These are phyloP conservation scores for Gossypium australe DNA, from an alignment of 345 rosid genomes.

Conservation along the genomic window DNA sequence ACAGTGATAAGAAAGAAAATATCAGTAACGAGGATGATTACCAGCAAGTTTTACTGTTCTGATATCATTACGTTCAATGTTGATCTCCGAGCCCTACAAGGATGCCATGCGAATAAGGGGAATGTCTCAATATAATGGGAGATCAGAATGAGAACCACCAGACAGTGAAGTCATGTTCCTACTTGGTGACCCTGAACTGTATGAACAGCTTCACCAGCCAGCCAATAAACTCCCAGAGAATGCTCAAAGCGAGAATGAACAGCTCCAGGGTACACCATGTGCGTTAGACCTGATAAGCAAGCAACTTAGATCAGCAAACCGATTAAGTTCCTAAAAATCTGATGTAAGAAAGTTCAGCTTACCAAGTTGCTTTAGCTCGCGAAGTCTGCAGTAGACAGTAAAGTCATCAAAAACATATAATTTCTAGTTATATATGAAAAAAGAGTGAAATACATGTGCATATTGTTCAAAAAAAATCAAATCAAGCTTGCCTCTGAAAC, in stretches of 20 bases:
- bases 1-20: neutral
- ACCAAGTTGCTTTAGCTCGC: slow-evolving; percentile 70
- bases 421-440: neutral
- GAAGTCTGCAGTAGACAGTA: slow-evolving; percentile 44
- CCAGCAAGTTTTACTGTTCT: slow-evolving; percentile 71
- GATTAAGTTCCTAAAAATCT: neutral
- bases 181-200: slow-evolving; percentile 42
- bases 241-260: slow-evolving; percentile 69
- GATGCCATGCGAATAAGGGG: slow-evolving; percentile 9
- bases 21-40: slow-evolving; percentile 13
- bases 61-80: slow-evolving; percentile 47
- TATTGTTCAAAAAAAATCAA: neutral
- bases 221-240: slow-evolving; percentile 65
- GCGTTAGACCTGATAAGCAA: slow-evolving; percentile 35
- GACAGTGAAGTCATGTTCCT: slow-evolving; percentile 7
- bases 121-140: slow-evolving; percentile 1
- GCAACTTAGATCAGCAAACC: neutral
- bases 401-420: slow-evolving; percentile 7
- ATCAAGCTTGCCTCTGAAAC: slow-evolving; percentile 53
- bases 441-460: neutral
- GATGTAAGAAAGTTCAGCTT: slow-evolving; percentile 14
- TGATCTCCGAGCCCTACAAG: slow-evolving; percentile 55
- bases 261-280: slow-evolving; percentile 70
- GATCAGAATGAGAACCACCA: neutral
- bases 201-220: slow-evolving; percentile 56